Conservation (phyloP, 1,284 basidiomycete species). For the Fistulina hepatica region DNA sequence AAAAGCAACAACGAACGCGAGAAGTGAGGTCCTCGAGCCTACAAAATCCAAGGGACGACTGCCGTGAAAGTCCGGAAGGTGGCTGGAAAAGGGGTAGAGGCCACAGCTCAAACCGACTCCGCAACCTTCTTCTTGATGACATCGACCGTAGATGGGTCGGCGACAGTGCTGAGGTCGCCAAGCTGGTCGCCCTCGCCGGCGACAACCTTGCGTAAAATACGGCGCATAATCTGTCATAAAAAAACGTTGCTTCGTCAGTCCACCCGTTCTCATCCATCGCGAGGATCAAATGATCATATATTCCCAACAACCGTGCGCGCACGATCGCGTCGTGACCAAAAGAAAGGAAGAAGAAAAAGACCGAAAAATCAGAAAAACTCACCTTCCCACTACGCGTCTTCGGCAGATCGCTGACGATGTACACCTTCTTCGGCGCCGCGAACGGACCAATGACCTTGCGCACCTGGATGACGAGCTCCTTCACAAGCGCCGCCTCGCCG, state of each 20-base stretch:
- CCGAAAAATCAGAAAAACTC: conserved; percentile 13
- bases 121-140: conserved; percentile 70
- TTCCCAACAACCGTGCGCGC: too few relatives aligned
- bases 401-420: conserved; percentile 79
- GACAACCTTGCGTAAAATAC: conserved; percentile 92
- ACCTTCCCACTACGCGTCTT: conserved; percentile 98
- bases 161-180: conserved; percentile 85
- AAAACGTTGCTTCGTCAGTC: background rate
- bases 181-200: conserved; percentile 90
- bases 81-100: too few relatives aligned
- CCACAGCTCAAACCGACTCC: conserved; percentile 15
- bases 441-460: conserved; percentile 95
- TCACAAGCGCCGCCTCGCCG: conserved; percentile 63
- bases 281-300: background rate
- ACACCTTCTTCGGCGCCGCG: conserved; percentile 89
- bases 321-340: too few relatives aligned
- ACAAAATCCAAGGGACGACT: too few relatives aligned
- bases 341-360: background rate
- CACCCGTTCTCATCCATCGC: too few relatives aligned
- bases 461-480: conserved; percentile 91
- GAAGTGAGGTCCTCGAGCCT: too few relatives aligned
- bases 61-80: too few relatives aligned
- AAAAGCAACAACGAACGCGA: too few relatives aligned
- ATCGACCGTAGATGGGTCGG: conserved; percentile 78
- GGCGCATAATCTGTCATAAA: conserved; percentile 67